Evolutionary conservation across 1,284 basidiomycete genomes (phyloP).

Genomic region (Agaricales sp.): DNA sequence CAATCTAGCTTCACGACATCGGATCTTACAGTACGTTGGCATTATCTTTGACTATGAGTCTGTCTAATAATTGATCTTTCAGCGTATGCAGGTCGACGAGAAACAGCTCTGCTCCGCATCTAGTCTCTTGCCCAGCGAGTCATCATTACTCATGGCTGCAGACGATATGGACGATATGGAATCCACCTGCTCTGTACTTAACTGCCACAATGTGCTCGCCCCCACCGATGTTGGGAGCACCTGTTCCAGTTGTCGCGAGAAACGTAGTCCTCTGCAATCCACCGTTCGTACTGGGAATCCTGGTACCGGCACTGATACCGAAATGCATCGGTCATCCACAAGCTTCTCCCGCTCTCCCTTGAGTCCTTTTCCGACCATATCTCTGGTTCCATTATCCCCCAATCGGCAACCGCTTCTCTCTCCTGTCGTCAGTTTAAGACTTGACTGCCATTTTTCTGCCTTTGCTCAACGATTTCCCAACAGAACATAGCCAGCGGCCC

Average conservation of each 20-base stretch:
- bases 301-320: no score
- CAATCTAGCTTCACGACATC: not conserved
- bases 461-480: no score
- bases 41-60: not conserved
- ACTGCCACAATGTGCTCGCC: not conserved
- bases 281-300: not conserved
- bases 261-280: not conserved
- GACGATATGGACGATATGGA: not conserved
- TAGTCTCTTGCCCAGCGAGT: not conserved
- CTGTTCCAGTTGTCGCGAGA: not conserved
- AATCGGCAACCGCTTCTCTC: no score
- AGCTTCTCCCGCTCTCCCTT: no score
- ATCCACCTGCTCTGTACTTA: not conserved
- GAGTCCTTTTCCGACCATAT: no score
- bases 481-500: no score
- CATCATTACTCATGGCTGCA: not conserved
- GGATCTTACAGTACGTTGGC: not conserved
- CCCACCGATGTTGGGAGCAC: not conserved
- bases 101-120: not conserved
- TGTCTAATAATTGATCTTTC: constrained; percentile 2
- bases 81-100: constrained; percentile 2
- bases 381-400: no score
- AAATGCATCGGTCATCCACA: no score
- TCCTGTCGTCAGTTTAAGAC: no score
- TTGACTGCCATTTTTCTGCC: no score